A percentile compares a stretch with the other conserved stretches of the same genome.
Conservation (phyloP, 2,329 filamentous ascomycete species). For the Fusarium anthophilum region DNA sequence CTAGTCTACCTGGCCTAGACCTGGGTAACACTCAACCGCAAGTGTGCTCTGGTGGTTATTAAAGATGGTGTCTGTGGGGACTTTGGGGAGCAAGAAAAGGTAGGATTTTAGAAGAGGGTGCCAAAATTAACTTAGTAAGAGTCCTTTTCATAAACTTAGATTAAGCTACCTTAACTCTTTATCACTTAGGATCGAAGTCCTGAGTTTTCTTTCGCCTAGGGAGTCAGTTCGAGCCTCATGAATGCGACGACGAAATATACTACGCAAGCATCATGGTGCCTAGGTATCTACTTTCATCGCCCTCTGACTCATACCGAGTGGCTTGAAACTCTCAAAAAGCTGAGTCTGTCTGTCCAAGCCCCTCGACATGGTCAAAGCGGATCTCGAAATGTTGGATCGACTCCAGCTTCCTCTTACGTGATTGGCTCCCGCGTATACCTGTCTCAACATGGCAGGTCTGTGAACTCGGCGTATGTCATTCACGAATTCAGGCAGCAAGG, state of each 20-base stretch:
- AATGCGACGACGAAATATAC: no score
- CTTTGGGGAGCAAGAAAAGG: neutral
- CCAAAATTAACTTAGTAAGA: neutral
- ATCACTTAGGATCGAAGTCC: neutral
- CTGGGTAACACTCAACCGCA: rapidly evolving
- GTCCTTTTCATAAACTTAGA: rapidly evolving
- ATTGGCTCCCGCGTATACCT: neutral
- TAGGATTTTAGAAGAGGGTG: rapidly evolving
- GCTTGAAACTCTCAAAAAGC: neutral
- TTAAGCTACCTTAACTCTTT: no score
- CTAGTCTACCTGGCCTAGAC: neutral
- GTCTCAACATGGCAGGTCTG: neutral
- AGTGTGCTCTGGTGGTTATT: neutral
- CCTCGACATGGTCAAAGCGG: neutral
- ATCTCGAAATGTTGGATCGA: neutral
- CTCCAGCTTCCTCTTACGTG: neutral
- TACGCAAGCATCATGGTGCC: neutral
- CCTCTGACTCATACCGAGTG: neutral
- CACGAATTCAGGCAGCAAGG: neutral
- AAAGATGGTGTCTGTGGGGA: no score
- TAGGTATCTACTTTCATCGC: neutral
- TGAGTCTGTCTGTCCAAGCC: neutral
- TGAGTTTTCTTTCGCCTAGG: no score
- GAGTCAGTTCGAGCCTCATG: neutral
- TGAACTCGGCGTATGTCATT: neutral